A percentile compares a stretch with the other conserved stretches of the same genome.
Evolutionary conservation across 371 early-diverging fungal genomes (phyloP).

Genomic region (Umbelopsis sp.): DNA sequence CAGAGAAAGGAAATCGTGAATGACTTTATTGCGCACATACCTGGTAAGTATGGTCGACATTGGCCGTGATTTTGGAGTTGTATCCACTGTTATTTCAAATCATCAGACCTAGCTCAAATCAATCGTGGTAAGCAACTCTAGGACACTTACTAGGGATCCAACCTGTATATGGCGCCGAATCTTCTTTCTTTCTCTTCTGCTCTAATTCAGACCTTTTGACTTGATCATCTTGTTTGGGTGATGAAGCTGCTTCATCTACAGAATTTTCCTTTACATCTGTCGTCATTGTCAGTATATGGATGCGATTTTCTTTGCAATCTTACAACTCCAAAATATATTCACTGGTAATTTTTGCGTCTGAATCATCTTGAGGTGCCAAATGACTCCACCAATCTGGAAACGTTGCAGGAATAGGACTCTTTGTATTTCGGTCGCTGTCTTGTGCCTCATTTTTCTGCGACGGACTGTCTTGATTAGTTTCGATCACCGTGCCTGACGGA

Average conservation of each 20-base stretch:
- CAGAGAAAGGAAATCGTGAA: too few species aligned
- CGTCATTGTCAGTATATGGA: too few species aligned
- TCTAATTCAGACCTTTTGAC: not conserved
- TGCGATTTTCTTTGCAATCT: too few species aligned
- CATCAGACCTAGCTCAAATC: not conserved
- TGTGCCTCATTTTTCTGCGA: too few species aligned
- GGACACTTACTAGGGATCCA: not conserved
- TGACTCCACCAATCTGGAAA: slow-evolving; percentile 53
- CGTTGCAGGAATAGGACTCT: slow-evolving; percentile 34
- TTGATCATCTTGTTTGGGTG: not conserved
- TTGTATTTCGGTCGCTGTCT: not conserved
- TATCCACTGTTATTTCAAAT: not conserved
- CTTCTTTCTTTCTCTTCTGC: not conserved
- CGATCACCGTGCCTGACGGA: not conserved
- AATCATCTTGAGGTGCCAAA: slow-evolving; percentile 20
- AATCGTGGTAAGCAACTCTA: not conserved
- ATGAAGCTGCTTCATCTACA: not conserved
- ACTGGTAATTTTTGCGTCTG: not conserved
- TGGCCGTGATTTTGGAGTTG: not conserved
- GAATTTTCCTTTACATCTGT: not conserved
- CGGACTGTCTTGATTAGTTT: not conserved
- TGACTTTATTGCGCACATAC: not conserved
- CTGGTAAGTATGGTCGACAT: not conserved
- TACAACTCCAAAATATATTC: not conserved
- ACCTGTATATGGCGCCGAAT: not conserved